Evolutionary conservation across 768 basidiomycete genomes (phyloP), one percentile per base, ranked within the genome.

Genomic region (Holtermannia corniformis): DNA sequence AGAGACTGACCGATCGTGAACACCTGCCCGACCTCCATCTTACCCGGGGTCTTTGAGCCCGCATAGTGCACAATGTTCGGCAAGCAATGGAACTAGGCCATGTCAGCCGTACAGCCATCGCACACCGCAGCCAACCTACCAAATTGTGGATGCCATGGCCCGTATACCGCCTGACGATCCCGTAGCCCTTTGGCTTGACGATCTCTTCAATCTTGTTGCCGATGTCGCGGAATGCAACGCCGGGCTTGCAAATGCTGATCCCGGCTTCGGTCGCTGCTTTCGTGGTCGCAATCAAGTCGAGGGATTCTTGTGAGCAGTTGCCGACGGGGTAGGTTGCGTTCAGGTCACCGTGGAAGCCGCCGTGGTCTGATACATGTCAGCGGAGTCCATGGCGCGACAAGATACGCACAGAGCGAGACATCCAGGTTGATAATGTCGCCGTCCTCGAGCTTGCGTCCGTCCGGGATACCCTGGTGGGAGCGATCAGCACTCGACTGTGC

Each of bases 361-460:
- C 32, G 21, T 61, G 52, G 43, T 24, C 51, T 58, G 27, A 19
- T 44, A 11, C 25, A 32, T 13, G 43, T 21, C 7, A 11, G 19
- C 10, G 11, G 21, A 19, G 3, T 16, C 16, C 4, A 32, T 20
- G 24, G 14, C 13, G 24, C 1, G 44, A n/a, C 7, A 19, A 22
- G n/a, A 22, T 12, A 57, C 70, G 59, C 51, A 72, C 69, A 74
- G 28, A 74, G 51, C 22, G 68, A 51, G 1, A 74, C 67, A 50
- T 74, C 91, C 49, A 99, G 82, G 73, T 99, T 99, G 70, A 97
- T 76, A 60, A 97, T 97, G 74, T 99, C 95, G 16, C 95, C 95
- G 59, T 96, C 88, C 63, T 79, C 79, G 59, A 91, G 72, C 63
- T 82, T 37, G 32, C 32, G 32, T 7, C 32, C 78, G 75, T 93